Base-by-base conservation (phyloP, 805 yeast species). In the Metschnikowia lunata region DNA sequence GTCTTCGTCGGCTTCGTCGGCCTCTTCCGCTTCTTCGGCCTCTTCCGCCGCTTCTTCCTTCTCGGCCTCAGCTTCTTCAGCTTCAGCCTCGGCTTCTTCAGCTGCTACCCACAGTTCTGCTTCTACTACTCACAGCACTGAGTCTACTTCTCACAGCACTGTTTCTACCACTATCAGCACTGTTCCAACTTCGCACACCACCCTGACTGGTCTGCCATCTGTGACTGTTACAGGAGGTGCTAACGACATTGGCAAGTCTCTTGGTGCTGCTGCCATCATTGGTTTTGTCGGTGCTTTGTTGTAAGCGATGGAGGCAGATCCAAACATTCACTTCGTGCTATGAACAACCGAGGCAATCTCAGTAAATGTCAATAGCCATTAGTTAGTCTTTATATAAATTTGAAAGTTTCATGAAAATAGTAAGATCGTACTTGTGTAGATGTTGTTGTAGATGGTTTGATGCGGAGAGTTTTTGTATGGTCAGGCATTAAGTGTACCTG, bases 191-290 rank as follows among this genome's bases (percentile, higher is more conserved):
- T 29, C 44, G 14, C 7, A 28, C 32, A n/a, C 37, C 30, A 30
- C 45, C 26, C 38, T 29, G 35, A 3, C 31, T 27, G 30, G 12
- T 58, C 43, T 36, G 37, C 63, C 64, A 57, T 58, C 55, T 62
- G 51, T 47, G 55, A 53, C 64, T 52, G 13, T 30, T 14, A 30
- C 60, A 34, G 61, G 43, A 40, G 59, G 56, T 28, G 61, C 49
- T 33, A 52, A 48, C 48, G 63, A 57, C 29, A 33, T 40, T 26
- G 69, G 63, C 43, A 50, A 56, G 35, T 56, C 62, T 26, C 44
- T 69, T 42, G 69, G 67, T 37, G 72, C 72, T 30, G 73, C 71
- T 40, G 66, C 69, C 48, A 49, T 67, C 12, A 64, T 64, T 46
- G 75, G 74, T 40, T 55, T 71, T 23, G 59, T 65, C 31, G 76